Conservation (phyloP, 495 filamentous ascomycete species). For the Aspergillus olivimuriae region DNA sequence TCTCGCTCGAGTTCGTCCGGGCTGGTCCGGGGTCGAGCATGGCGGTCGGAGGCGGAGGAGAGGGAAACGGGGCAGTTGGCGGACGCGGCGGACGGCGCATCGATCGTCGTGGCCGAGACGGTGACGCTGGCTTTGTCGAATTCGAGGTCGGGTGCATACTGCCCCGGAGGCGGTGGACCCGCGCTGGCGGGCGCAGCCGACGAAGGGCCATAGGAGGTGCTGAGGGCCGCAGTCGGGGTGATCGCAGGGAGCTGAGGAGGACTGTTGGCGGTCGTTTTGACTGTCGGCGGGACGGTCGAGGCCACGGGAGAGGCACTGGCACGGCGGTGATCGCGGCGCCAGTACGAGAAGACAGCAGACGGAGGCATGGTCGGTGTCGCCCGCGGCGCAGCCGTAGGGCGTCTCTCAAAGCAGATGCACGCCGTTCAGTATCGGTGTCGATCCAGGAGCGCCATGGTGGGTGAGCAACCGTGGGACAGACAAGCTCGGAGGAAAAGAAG, state of each 20-base stretch:
- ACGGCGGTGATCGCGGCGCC: conserved; percentile 42
- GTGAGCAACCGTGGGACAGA: too few relatives aligned
- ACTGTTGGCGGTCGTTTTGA: conserved; percentile 18
- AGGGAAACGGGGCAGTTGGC: conserved; percentile 21
- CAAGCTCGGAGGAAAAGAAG: not conserved
- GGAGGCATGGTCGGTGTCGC: conserved; percentile 29
- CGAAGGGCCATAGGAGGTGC: conserved; percentile 17
- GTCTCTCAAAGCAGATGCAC: not conserved
- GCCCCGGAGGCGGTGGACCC: conserved; percentile 12
- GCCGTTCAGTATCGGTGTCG: conserved; percentile 7
- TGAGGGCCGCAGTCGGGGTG: conserved; percentile 22
- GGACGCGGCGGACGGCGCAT: conserved; percentile 28
- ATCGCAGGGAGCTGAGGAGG: conserved; percentile 33
- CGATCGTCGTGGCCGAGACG: conserved; percentile 11
- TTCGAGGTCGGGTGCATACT: conserved; percentile 21
- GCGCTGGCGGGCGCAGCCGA: conserved; percentile 6
- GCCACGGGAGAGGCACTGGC: conserved; percentile 32
- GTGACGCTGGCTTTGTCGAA: conserved; percentile 19
- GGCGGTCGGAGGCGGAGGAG: conserved; percentile 21
- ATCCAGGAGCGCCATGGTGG: conserved; percentile 1
- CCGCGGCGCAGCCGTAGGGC: conserved; percentile 7
- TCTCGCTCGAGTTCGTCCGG: conserved; percentile 26
- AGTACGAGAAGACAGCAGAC: conserved; percentile 44
- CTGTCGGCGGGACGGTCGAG: conserved; percentile 17
- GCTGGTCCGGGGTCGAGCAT: conserved; percentile 29